Percentiles rank a stretch among this genome's conserved stretches.
Conservation (phyloP, 176 grass and related monocot genomes). For the Aegilops tauschii region DNA sequence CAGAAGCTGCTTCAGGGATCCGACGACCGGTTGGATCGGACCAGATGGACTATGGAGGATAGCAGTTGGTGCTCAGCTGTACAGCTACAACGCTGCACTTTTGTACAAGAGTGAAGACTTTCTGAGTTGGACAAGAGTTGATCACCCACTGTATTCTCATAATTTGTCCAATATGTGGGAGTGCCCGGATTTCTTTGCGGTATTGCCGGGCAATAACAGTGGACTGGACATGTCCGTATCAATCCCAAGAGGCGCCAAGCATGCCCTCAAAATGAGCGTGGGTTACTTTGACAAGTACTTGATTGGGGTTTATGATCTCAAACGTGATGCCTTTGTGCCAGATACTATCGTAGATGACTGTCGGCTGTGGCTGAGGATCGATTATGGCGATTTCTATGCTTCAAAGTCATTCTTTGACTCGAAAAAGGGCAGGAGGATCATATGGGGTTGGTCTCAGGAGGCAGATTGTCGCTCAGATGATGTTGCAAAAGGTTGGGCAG, state of each 20-base stretch:
- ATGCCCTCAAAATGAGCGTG: slow-evolving; percentile 77
- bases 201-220: slow-evolving; percentile 26
- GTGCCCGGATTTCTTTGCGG: slow-evolving; percentile 70
- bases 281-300: slow-evolving; percentile 50
- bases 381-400: slow-evolving; percentile 43
- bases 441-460: slow-evolving; percentile 72
- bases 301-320: slow-evolving; percentile 50
- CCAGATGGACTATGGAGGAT: neutral
- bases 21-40: neutral
- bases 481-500: neutral
- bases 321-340: neutral
- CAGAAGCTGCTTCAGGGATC: neutral
- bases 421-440: slow-evolving; percentile 48
- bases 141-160: slow-evolving; percentile 49
- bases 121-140: slow-evolving; percentile 38
- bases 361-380: slow-evolving; percentile 49
- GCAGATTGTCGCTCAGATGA: slow-evolving; percentile 35
- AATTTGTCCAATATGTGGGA: slow-evolving; percentile 63
- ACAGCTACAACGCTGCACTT: slow-evolving; percentile 19
- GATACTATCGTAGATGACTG: slow-evolving; percentile 40
- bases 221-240: slow-evolving; percentile 49
- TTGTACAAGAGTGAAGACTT: neutral
- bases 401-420: neutral
- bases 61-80: neutral
- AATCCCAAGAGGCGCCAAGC: slow-evolving; percentile 40